Conservation (phyloP, 164 flowering plant genomes). For the Paratinospora sagittata region DNA sequence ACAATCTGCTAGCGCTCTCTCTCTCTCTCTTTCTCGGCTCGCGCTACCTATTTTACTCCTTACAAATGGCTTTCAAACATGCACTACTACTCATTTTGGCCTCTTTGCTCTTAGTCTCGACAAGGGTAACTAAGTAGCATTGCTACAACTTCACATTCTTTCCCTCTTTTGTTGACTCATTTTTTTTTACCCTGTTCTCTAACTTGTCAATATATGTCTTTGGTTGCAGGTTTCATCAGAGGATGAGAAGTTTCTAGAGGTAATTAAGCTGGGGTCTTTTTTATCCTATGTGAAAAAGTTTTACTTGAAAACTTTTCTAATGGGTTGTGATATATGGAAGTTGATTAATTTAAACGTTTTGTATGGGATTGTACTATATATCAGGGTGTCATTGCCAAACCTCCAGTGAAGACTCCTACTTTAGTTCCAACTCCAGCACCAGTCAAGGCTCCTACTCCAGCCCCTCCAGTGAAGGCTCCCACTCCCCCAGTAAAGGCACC, state of each 20-base stretch:
- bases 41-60: neutral
- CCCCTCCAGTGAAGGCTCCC: conserved; percentile 2
- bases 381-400: neutral
- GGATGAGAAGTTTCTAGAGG: conserved; percentile 8
- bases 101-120: conserved; percentile 7
- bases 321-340: neutral
- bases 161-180: conserved; percentile 1
- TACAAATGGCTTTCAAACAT: conserved; percentile 8
- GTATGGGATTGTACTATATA: neutral
- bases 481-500: conserved; percentile 13
- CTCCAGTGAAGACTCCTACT: conserved; percentile 3
- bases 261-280: neutral
- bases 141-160: neutral
- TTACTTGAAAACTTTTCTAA: neutral
- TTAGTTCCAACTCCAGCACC: conserved; percentile 4
- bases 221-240: conserved; percentile 9
- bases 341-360: neutral
- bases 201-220: neutral
- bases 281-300: neutral
- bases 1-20: neutral
- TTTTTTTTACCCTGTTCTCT: neutral
- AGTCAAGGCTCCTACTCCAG: conserved; percentile 4
- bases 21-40: neutral
- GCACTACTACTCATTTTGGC: conserved; percentile 9
- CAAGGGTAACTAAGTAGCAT: neutral